Base-by-base conservation (phyloP, 331 rosid genomes). In the Phaseolus coccineus region DNA sequence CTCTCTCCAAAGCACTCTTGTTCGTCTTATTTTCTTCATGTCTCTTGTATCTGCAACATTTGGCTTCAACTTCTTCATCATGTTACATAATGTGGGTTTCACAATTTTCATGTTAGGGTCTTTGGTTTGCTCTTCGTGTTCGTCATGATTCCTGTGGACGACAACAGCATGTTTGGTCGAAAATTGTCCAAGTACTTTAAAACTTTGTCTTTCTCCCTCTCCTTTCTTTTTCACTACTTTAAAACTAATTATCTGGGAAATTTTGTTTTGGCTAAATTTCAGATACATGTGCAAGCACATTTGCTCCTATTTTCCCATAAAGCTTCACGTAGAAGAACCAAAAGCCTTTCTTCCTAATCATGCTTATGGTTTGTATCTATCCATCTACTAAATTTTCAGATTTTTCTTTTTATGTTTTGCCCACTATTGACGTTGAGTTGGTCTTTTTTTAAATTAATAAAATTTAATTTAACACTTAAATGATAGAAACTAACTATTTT, bases 281-380 rank as follows among this genome's bases (percentile, higher is more conserved):
- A 94, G 97, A 85, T 94, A 78, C 85, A 85, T 94, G 71, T 90
- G 97, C 75, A 90, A 81, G 64, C 85, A 90, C 58, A 86, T 89
- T 77, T 81, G 88, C 77, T 44, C 61, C 77, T 94, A 90, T 75
- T 92, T 94, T 78, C 98, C 98, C 2, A 76, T 92, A 69, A 89
- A 87, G 22, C 82, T 92, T 81, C 88, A 89, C 64, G 84, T 91
- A 2, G 97, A 94, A 85, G 95, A 94, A 67, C 77, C 88, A 7
- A 47, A 89, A 16, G 86, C 86, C 72, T 94, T 94, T 46, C 77
- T 83, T 86, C 87, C 91, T 46, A 70, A 88, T 84, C 92, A 88
- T 12, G 63, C 97, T 77, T 92, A 92, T 80, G 96, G 98, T 94
- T 77, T 70, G 87, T 78, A 44, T 4, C n/a, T n/a, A 8, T 57